Conservation (phyloP, 1,139 yeast genomes). For the Wickerhamomyces sp. region DNA sequence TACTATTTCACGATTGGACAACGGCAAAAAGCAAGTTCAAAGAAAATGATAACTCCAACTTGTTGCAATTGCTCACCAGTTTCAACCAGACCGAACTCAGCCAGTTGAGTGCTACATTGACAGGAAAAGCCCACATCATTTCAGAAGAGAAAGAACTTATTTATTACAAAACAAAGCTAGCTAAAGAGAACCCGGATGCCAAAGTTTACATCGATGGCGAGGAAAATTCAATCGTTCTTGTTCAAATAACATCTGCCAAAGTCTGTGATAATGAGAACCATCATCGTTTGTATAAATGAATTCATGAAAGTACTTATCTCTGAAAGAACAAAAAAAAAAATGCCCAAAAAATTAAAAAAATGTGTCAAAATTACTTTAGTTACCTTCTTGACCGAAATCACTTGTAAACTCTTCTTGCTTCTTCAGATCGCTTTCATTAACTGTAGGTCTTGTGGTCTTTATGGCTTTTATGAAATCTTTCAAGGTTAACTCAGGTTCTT, state of each 20-base stretch:
- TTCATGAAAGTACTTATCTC: not conserved
- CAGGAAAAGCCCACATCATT: constrained; percentile 66
- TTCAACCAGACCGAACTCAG: constrained; percentile 74
- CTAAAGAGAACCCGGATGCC: constrained; percentile 65
- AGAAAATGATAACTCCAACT: constrained; percentile 17
- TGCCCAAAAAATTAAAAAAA: too few relatives aligned
- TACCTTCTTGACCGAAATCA: constrained; percentile 97
- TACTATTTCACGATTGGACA: constrained; percentile 86
- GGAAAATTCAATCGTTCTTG: constrained; percentile 60
- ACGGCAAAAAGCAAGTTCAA: constrained; percentile 42
- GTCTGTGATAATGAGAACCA: constrained; percentile 81
- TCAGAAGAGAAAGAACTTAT: constrained; percentile 39
- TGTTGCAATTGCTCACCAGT: constrained; percentile 62
- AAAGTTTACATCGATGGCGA: constrained; percentile 61
- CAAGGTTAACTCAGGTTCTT: constrained; percentile 84
- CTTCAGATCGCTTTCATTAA: constrained; percentile 73
- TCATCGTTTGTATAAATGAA: constrained; percentile 42
- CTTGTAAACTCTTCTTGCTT: constrained; percentile 85
- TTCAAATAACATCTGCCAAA: constrained; percentile 61
- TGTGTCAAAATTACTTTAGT: too few relatives aligned
- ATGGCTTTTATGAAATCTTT: constrained; percentile 94
- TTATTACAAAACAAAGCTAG: constrained; percentile 53
- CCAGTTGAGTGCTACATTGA: constrained; percentile 72
- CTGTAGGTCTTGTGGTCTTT: constrained; percentile 91
- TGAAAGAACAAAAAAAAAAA: too few relatives aligned